phyloP scores from a whole-genome alignment of 805 yeast genomes.

The Candida railenensis region DNA sequence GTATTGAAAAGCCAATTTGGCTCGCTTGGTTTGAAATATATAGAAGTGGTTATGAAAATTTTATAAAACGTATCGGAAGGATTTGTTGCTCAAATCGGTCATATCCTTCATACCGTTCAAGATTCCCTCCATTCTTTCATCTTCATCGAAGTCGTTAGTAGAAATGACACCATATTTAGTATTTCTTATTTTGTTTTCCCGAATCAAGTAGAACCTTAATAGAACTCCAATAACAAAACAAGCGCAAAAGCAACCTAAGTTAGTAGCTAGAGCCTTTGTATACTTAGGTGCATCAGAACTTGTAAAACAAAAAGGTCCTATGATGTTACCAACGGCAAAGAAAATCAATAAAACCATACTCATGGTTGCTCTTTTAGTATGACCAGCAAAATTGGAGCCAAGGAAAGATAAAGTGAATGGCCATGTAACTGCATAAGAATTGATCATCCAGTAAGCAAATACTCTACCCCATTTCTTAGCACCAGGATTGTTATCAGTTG shows the following conservation, averaged over 20 bases:
- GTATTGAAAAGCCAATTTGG: background rate
- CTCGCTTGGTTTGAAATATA: background rate
- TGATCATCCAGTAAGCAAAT: slow-evolving; percentile 29
- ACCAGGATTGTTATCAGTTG: slow-evolving; percentile 11
- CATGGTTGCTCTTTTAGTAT: slow-evolving; percentile 10
- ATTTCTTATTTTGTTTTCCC: slow-evolving; percentile 11
- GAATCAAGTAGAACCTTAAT: slow-evolving; percentile 9
- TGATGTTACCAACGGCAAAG: slow-evolving; percentile 11
- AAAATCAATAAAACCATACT: slow-evolving; percentile 7
- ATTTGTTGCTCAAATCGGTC: slow-evolving; percentile 24
- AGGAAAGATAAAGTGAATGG: slow-evolving; percentile 22
- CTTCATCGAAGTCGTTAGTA: slow-evolving; percentile 11
- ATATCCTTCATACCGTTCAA: slow-evolving; percentile 28
- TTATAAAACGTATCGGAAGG: slow-evolving; percentile 19
- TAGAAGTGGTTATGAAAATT: background rate
- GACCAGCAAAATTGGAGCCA: slow-evolving; percentile 17
- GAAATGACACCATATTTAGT: slow-evolving; percentile 6
- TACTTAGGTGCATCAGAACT: slow-evolving; percentile 9
- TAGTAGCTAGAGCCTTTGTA: slow-evolving; percentile 11
- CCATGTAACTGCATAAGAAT: slow-evolving; percentile 21
- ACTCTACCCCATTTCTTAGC: slow-evolving; percentile 24
- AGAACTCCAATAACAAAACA: slow-evolving; percentile 8
- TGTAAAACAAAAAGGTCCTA: slow-evolving; percentile 8
- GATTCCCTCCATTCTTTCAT: slow-evolving; percentile 23
- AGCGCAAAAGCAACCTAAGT: slow-evolving; percentile 24